Conservation (phyloP, 75 land plant genomes). For the Selaginella moellendorffii region DNA sequence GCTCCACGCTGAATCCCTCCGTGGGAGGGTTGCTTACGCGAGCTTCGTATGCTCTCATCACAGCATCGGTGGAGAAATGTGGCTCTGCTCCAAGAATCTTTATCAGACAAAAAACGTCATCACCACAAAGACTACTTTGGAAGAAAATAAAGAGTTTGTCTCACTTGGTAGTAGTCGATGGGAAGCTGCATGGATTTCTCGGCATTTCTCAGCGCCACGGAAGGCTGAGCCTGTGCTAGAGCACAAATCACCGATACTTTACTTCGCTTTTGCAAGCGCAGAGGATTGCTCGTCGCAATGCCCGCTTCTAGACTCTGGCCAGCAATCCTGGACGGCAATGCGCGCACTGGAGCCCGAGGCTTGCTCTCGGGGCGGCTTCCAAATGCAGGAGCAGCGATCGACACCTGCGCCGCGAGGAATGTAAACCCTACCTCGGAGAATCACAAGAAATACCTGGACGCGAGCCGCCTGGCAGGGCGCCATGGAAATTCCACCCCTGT, state of each 20-base stretch:
- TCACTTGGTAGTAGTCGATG: conserved; percentile 61
- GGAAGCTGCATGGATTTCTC: conserved; percentile 50
- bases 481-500: no score
- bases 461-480: no score
- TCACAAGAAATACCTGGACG: no score
- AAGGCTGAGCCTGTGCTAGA: conserved; percentile 14
- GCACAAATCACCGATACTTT: not conserved
- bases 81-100: conserved; percentile 75
- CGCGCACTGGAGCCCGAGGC: no score
- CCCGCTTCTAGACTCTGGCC: no score
- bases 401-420: not conserved
- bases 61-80: conserved; percentile 65
- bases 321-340: no score
- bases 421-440: no score
- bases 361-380: no score
- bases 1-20: conserved; percentile 62
- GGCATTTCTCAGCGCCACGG: conserved; percentile 12
- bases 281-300: no score
- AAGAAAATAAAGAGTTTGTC: not conserved
- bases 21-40: conserved; percentile 54
- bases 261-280: no score
- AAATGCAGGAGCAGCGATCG: no score
- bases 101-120: not conserved
- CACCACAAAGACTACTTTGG: not conserved
- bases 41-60: conserved; percentile 59